Evolutionary conservation across 306 rosid genomes (phyloP).

Genomic region (Fragaria ananassa): DNA sequence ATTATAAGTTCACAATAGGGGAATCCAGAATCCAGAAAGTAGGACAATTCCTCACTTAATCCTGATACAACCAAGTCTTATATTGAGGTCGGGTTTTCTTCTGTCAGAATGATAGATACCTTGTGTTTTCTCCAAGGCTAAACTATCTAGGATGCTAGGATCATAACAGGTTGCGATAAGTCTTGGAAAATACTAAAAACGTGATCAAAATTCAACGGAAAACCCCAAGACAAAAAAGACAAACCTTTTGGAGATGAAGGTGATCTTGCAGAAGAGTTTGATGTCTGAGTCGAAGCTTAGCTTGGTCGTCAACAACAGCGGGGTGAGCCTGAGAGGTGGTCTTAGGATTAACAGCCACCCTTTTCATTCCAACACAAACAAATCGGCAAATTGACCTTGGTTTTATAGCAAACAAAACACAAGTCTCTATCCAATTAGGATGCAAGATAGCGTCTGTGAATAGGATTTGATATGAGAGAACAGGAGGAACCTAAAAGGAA

Average conservation of each 20-base stretch:
- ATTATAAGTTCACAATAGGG: neutral
- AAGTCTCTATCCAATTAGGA: conserved; percentile 15
- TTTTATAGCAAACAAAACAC: neutral
- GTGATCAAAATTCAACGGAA: neutral
- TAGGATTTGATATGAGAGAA: neutral
- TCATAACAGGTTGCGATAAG: neutral
- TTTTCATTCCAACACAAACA: neutral
- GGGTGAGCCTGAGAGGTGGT: neutral
- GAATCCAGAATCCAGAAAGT: neutral
- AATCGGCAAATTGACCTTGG: conserved; percentile 11
- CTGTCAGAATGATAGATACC: neutral
- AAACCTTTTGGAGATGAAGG: conserved; percentile 53
- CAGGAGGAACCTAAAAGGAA: neutral
- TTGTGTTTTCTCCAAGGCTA: neutral
- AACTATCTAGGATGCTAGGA: neutral
- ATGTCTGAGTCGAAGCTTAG: conserved; percentile 15
- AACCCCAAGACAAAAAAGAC: neutral
- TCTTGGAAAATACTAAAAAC: neutral
- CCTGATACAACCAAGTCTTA: neutral
- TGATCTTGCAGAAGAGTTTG: conserved; percentile 35
- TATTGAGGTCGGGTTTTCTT: neutral
- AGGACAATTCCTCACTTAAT: neutral
- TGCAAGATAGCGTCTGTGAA: neutral
- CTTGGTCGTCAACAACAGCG: conserved; percentile 1
- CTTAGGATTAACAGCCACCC: conserved; percentile 22